Conservation (phyloP, 129 eudicot species). For the sunflower (Helianthus annuus) region DNA sequence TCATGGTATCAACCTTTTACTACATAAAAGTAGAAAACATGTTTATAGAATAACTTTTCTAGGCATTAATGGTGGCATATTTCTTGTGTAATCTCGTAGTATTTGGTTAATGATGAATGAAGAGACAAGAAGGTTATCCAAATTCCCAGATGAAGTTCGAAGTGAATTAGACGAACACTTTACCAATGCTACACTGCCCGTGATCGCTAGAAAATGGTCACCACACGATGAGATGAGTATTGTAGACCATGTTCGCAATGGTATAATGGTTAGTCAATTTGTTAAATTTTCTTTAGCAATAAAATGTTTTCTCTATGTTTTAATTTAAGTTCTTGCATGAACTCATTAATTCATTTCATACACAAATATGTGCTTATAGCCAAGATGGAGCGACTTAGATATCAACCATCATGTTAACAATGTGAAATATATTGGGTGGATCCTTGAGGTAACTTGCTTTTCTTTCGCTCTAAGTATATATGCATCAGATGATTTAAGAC, state of each 20-base stretch:
- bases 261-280: slow-evolving; percentile 60
- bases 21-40: background rate
- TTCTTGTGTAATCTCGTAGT: slow-evolving; percentile 33
- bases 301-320: background rate
- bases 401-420: slow-evolving; percentile 81
- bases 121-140: slow-evolving; percentile 72
- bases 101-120: slow-evolving; percentile 76
- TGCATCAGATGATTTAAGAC: background rate
- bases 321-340: background rate
- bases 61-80: background rate
- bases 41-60: background rate
- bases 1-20: slow-evolving; percentile 48
- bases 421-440: slow-evolving; percentile 81
- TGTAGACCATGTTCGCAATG: slow-evolving; percentile 51
- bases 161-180: slow-evolving; percentile 55
- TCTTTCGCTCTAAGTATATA: background rate
- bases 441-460: slow-evolving; percentile 61
- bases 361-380: slow-evolving; percentile 43
- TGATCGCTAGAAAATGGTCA: slow-evolving; percentile 49
- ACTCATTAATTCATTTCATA: background rate
- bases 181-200: slow-evolving; percentile 55
- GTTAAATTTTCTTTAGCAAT: background rate
- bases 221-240: slow-evolving; percentile 50
- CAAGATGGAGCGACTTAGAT: slow-evolving; percentile 78
- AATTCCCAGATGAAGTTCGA: slow-evolving; percentile 73